Percentiles rank a stretch among this genome's conserved stretches.
phyloP scores from a whole-genome alignment of 768 basidiomycete species.

The Suillus brevipes region DNA sequence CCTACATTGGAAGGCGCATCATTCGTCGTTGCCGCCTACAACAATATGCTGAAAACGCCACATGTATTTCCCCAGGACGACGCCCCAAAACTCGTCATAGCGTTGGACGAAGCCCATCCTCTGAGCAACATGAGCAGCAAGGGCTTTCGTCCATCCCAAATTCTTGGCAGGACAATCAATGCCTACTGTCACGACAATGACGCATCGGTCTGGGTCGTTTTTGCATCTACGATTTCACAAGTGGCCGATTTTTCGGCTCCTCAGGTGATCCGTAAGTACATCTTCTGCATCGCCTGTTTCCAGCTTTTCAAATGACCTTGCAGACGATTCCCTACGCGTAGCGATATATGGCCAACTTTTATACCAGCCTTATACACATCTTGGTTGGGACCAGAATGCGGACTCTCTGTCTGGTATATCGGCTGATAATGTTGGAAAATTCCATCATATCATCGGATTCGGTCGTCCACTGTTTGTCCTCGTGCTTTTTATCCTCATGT shows the following conservation, averaged over 20 bases:
- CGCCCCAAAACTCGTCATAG: conserved; percentile 2
- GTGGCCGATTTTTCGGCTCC: conserved; percentile 5
- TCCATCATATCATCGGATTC: conserved; percentile 1
- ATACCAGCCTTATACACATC: conserved; percentile 5
- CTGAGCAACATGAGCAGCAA: conserved; percentile 2
- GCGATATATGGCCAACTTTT: not conserved
- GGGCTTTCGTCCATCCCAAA: not conserved
- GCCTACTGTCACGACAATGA: not conserved
- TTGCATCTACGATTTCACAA: conserved; percentile 5
- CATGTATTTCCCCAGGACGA: not conserved
- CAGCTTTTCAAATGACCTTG: not conserved
- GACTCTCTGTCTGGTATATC: not conserved
- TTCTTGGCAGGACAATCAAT: not conserved
- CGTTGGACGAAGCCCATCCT: conserved; percentile 1
- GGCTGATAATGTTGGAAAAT: conserved; percentile 6
- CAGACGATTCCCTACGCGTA: conserved; percentile 6
- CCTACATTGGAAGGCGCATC: not conserved
- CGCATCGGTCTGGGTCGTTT: conserved; percentile 3
- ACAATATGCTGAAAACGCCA: not conserved
- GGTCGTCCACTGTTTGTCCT: conserved; percentile 2
- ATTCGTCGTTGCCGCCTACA: not conserved
- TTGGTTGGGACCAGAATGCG: conserved; percentile 13
- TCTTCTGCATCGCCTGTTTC: not conserved
- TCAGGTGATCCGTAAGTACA: not conserved
- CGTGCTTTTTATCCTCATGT: not conserved